phyloP scores from a whole-genome alignment of 2,329 filamentous ascomycete genomes.

The Aureobasidium mangrovei region DNA sequence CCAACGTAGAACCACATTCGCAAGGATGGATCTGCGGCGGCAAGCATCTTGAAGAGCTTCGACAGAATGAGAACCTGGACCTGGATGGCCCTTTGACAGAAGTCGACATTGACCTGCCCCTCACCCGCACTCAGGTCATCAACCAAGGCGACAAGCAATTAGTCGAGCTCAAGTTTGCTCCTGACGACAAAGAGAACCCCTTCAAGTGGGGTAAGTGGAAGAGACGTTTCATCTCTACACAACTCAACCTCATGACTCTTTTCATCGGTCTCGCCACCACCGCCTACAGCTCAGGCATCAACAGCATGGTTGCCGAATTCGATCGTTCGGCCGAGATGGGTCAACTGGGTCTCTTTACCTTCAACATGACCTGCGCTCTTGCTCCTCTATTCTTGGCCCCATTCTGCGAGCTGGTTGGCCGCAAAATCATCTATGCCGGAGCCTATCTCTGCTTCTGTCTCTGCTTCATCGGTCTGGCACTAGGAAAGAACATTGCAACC shows the following conservation, averaged over 20 bases:
- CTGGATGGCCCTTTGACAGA: constrained; percentile 32
- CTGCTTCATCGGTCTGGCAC: constrained; percentile 41
- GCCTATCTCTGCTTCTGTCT: constrained; percentile 39
- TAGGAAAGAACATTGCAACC: constrained; percentile 41
- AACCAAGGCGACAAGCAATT: constrained; percentile 37
- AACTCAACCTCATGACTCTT: constrained; percentile 45
- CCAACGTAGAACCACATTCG: constrained; percentile 5
- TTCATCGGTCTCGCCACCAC: constrained; percentile 48
- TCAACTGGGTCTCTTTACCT: constrained; percentile 42
- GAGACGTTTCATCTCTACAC: constrained; percentile 39
- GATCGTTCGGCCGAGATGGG: constrained; percentile 35
- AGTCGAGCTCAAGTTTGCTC: constrained; percentile 39
- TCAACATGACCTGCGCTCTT: constrained; percentile 42
- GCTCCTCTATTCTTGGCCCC: constrained; percentile 42
- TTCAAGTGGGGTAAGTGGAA: constrained; percentile 41
- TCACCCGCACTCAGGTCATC: constrained; percentile 38
- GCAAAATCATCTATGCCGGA: constrained; percentile 39
- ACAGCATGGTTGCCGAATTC: constrained; percentile 38
- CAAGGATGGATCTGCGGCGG: constrained; percentile 29
- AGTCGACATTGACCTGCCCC: constrained; percentile 42
- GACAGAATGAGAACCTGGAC: constrained; percentile 24
- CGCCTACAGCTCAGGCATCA: constrained; percentile 43
- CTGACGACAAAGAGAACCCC: constrained; percentile 41
- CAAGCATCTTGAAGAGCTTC: constrained; percentile 27
- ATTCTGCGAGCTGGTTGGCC: constrained; percentile 43